Evolutionary conservation across 2,329 filamentous ascomycete genomes (phyloP).

Genomic region (Pseudopyricularia cyperi): DNA sequence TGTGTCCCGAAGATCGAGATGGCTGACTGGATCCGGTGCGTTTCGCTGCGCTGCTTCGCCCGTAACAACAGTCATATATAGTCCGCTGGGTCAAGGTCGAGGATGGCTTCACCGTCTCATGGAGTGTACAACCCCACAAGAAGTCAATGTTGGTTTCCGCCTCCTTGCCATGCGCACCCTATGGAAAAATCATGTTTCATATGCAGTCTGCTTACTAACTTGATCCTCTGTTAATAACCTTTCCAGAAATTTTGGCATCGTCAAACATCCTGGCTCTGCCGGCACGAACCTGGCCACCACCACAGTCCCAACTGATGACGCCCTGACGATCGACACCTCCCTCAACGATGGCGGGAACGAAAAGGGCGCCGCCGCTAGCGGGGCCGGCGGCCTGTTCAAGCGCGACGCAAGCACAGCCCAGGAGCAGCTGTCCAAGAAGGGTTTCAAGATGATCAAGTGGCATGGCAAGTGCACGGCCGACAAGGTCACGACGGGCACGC

Average conservation of each 20-base stretch:
- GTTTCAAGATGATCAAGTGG: conserved; percentile 67
- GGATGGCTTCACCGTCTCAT: conserved; percentile 83
- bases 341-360: conserved; percentile 18
- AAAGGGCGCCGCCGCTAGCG: conserved; percentile 24
- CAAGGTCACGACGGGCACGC: conserved; percentile 82
- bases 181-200: not conserved
- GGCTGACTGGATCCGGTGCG: conserved; percentile 4
- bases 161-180: not conserved
- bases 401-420: conserved; percentile 48
- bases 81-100: conserved; percentile 94
- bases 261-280: conserved; percentile 82
- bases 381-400: conserved; percentile 34
- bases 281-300: conserved; percentile 32
- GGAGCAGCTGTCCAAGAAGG: conserved; percentile 51
- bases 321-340: conserved; percentile 21
- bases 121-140: conserved; percentile 95
- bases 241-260: conserved; percentile 79
- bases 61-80: conserved; percentile 69
- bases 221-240: not conserved
- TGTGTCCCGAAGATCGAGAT: not conserved
- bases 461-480: conserved; percentile 92
- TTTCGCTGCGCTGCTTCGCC: conserved; percentile 8
- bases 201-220: not conserved
- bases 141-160: conserved; percentile 62
- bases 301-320: conserved; percentile 14